These are phyloP conservation scores for Pyrenochaeta sp. DNA, from an alignment of 2,329 filamentous ascomycete genomes.

Conservation along the genomic window DNA sequence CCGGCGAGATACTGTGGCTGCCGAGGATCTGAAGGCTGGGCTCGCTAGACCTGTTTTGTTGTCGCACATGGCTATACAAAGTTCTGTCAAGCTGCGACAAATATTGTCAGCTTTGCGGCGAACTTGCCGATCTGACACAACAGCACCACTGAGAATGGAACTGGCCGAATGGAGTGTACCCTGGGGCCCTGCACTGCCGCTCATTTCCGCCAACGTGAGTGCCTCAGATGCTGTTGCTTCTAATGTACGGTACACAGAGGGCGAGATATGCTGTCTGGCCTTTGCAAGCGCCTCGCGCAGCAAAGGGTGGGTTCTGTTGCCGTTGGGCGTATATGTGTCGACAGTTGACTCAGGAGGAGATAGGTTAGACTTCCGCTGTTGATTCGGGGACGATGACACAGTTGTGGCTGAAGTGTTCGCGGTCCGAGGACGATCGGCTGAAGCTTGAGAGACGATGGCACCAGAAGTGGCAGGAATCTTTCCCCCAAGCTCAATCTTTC, in stretches of 20 bases:
- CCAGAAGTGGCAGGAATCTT: constrained; percentile 85
- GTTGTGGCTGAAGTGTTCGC: constrained; percentile 92
- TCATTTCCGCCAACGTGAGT: constrained; percentile 77
- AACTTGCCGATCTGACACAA: constrained; percentile 79
- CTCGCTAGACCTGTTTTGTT: constrained; percentile 40
- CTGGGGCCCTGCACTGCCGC: constrained; percentile 74
- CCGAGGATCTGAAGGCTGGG: constrained; percentile 39
- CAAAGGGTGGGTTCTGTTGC: constrained; percentile 75
- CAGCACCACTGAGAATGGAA: constrained; percentile 67
- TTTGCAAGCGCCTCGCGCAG: constrained; percentile 83
- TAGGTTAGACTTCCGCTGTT: constrained; percentile 63
- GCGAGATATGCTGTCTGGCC: constrained; percentile 72
- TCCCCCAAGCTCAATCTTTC: constrained; percentile 86
- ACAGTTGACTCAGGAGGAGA: constrained; percentile 53
- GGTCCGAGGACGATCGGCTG: constrained; percentile 84
- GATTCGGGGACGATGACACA: constrained; percentile 87
- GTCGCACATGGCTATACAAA: constrained; percentile 79
- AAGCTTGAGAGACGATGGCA: constrained; percentile 70
- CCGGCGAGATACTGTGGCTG: constrained; percentile 37
- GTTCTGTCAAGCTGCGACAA: constrained; percentile 89
- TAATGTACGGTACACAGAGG: constrained; percentile 78
- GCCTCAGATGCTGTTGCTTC: constrained; percentile 86
- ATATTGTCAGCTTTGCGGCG: constrained; percentile 91
- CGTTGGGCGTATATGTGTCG: constrained; percentile 56
- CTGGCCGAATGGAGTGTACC: constrained; percentile 69